phyloP scores from a whole-genome alignment of 116 monocot species.

The Iris pallida region DNA sequence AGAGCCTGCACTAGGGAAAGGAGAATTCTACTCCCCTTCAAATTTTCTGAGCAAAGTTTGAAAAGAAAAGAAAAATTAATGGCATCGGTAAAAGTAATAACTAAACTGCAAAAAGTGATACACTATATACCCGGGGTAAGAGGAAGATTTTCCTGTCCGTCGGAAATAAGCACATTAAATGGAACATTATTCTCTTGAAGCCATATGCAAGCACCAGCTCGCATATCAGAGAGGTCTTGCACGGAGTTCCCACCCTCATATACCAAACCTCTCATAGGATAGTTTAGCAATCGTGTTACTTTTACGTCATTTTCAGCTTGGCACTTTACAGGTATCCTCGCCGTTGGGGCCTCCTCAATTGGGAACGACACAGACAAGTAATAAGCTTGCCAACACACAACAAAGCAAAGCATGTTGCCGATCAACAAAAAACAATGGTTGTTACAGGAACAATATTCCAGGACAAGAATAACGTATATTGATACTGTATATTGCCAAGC shows the following conservation, averaged over 20 bases:
- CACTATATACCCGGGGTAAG: constrained; percentile 4
- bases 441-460: constrained; percentile 50
- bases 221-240: neutral
- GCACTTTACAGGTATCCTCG: constrained; percentile 20
- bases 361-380: constrained; percentile 58
- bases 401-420: neutral
- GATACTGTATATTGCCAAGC: no score
- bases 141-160: neutral
- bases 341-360: constrained; percentile 42
- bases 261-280: constrained; percentile 63
- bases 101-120: no score
- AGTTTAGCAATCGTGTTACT: constrained; percentile 33
- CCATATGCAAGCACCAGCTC: neutral
- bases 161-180: constrained; percentile 8
- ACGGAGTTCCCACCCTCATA: constrained; percentile 35
- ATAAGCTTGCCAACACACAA: constrained; percentile 39
- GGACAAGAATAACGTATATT: constrained; percentile 34
- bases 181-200: constrained; percentile 7
- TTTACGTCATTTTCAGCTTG: constrained; percentile 10
- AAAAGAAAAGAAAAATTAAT: no score
- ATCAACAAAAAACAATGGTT: neutral
- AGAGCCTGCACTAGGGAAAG: no score
- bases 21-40: no score
- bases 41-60: no score
- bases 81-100: no score